Percentiles rank a stretch among this genome's conserved stretches.
phyloP scores from a whole-genome alignment of 352 stramenopile genomes.

The Blastocystis sp. region DNA sequence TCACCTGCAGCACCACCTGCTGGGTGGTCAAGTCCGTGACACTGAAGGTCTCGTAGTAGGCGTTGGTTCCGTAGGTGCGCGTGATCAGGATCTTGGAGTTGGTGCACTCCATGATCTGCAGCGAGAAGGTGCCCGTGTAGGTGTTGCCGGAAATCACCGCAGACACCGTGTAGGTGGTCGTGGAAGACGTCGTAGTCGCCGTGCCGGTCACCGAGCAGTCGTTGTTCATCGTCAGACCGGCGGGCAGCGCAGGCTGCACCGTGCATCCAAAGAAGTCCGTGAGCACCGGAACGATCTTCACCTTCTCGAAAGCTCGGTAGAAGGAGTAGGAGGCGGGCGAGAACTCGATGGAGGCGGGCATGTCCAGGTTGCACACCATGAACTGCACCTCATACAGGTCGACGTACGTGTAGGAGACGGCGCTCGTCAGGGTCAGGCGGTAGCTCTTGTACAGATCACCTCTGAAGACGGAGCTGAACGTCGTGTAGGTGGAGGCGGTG shows the following conservation, averaged over 20 bases:
- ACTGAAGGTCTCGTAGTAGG: conserved; percentile 7
- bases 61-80: conserved; percentile 3
- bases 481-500: not conserved
- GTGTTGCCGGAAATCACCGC: no score
- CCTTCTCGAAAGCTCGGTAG: not conserved
- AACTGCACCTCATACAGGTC: conserved; percentile 37
- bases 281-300: not conserved
- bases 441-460: no score
- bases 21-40: conserved; percentile 1
- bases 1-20: not conserved
- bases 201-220: no score
- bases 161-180: no score
- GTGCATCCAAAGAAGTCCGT: no score
- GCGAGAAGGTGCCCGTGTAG: not conserved
- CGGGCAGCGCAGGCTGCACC: no score
- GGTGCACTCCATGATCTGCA: not conserved
- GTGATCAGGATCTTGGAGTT: not conserved
- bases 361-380: conserved; percentile 12
- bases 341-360: not conserved
- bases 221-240: no score
- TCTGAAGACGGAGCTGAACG: no score
- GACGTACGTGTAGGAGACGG: not conserved
- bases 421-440: no score
- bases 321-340: not conserved
- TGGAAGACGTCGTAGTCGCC: no score